A percentile compares a stretch with the other conserved stretches of the same genome.
These are phyloP conservation scores for Trichosanthes truncata DNA, from an alignment of 306 rosid species.

Conservation along the genomic window DNA sequence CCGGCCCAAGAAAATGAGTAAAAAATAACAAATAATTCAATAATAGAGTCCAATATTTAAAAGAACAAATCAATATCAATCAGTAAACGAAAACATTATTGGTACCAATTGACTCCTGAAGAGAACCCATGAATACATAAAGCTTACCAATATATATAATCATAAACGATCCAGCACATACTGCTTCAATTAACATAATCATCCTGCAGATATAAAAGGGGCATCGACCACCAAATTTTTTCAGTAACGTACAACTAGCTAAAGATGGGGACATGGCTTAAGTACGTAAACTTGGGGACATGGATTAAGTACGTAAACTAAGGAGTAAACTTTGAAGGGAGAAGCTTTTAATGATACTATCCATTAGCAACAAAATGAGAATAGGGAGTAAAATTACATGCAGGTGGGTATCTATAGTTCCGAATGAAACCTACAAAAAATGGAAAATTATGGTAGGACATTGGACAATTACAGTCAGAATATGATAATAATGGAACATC, in stretches of 20 bases:
- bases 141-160: slow-evolving; percentile 70
- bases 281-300: no score
- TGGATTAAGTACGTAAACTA: not conserved
- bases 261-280: not conserved
- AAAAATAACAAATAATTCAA: not conserved
- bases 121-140: not conserved
- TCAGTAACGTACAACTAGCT: not conserved
- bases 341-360: not conserved
- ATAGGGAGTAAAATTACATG: not conserved
- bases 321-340: not conserved
- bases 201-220: slow-evolving; percentile 50
- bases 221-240: not conserved
- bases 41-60: not conserved
- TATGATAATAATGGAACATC: not conserved
- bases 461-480: not conserved
- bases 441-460: not conserved
- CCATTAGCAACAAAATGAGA: not conserved
- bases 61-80: not conserved
- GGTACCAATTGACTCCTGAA: not conserved
- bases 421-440: not conserved
- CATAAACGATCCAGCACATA: slow-evolving; percentile 78
- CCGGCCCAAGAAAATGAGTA: not conserved
- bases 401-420: not conserved
- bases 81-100: not conserved
- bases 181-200: slow-evolving; percentile 81